A percentile compares a stretch with the other conserved stretches of the same genome.
Evolutionary conservation across 148 eudicot species (phyloP).

Genomic region (Fallopia convolvulus): DNA sequence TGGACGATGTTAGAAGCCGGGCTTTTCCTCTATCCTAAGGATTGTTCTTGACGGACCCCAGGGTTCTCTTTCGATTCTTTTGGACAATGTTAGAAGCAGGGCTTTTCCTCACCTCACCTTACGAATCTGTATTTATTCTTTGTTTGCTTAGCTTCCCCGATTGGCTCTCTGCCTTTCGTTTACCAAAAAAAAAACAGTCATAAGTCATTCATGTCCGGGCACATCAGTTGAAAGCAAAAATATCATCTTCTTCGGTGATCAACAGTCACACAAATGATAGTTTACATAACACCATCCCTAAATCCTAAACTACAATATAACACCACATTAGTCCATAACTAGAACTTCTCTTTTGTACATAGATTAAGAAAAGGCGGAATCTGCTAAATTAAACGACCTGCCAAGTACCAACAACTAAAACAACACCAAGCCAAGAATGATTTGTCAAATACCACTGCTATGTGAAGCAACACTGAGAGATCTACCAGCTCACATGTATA

Average conservation of each 20-base stretch:
- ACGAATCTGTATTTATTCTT: too few species aligned
- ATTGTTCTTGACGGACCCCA: too few species aligned
- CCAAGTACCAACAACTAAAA: neutral
- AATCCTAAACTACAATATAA: neutral
- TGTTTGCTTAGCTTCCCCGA: too few species aligned
- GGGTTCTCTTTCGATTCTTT: too few species aligned
- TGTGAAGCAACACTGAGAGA: slow-evolving; percentile 20
- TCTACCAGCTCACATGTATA: neutral
- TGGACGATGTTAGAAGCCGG: too few species aligned
- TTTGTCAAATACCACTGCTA: slow-evolving; percentile 33
- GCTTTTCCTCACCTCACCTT: too few species aligned
- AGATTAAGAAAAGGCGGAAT: neutral
- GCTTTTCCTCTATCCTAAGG: too few species aligned
- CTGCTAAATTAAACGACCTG: neutral
- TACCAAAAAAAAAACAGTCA: too few species aligned
- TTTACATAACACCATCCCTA: neutral
- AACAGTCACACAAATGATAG: neutral
- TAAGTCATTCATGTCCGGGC: neutral
- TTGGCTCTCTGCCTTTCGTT: too few species aligned
- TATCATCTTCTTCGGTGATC: neutral
- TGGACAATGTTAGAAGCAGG: too few species aligned
- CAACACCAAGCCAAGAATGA: slow-evolving; percentile 60
- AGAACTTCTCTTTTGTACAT: neutral
- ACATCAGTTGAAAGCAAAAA: neutral
- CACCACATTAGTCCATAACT: neutral